Evolutionary conservation across 805 yeast species (phyloP).

Genomic region (Saccharomycopsis sp.): DNA sequence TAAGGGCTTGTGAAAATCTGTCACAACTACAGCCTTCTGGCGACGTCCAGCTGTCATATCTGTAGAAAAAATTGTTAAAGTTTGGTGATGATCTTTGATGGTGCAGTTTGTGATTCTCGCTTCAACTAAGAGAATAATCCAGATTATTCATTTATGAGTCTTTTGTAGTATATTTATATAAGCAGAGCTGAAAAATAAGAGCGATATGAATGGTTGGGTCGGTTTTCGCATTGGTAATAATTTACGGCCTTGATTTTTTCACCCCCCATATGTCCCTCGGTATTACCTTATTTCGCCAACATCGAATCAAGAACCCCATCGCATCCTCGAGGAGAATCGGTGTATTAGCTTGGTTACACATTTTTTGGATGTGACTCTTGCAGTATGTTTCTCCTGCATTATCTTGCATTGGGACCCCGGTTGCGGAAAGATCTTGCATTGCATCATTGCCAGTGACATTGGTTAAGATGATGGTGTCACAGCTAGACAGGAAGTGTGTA

Average conservation of each 20-base stretch:
- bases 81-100: background rate
- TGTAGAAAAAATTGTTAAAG: background rate
- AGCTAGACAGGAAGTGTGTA: too few relatives aligned
- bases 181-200: background rate
- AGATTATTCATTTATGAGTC: background rate
- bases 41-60: background rate
- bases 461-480: too few relatives aligned
- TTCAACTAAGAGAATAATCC: background rate
- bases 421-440: background rate
- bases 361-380: too few relatives aligned
- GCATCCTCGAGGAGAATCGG: too few relatives aligned
- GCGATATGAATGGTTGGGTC: too few relatives aligned
- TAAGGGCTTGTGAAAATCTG: background rate
- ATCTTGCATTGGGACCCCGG: background rate
- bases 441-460: background rate
- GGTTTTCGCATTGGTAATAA: background rate
- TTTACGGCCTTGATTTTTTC: background rate
- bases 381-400: background rate
- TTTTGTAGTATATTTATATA: background rate
- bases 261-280: background rate
- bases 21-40: slow-evolving; percentile 1
- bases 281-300: background rate
- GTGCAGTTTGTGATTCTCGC: background rate
- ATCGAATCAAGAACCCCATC: too few relatives aligned
- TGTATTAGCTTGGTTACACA: too few relatives aligned